phyloP scores from a whole-genome alignment of 768 basidiomycete species.

The Cyathus striatus region DNA sequence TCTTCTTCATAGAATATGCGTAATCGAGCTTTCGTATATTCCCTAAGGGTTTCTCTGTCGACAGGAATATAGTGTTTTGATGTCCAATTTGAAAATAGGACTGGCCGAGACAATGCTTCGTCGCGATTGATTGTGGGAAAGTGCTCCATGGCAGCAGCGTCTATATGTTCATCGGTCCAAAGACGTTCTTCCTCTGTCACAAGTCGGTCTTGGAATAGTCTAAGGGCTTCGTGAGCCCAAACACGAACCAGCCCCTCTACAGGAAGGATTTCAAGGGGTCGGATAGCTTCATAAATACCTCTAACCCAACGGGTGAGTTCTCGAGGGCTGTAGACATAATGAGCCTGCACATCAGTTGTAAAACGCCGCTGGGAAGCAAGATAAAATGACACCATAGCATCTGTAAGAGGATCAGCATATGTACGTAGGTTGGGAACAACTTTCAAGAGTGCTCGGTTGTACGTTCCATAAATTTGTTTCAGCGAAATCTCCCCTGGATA shows the following conservation, averaged over 20 bases:
- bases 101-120: conserved; percentile 84
- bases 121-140: conserved; percentile 91
- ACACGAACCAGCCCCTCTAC: conserved; percentile 94
- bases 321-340: conserved; percentile 98
- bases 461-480: conserved; percentile 98
- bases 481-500: conserved; percentile 96
- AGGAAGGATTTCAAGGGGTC: conserved; percentile 87
- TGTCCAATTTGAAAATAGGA: conserved; percentile 99
- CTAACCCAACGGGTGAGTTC: conserved; percentile 97
- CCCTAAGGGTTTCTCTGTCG: conserved; percentile 86
- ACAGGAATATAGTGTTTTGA: conserved; percentile 96
- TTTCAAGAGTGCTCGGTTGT: conserved; percentile 93
- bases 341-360: conserved; percentile 95
- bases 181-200: conserved; percentile 87
- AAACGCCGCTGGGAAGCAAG: conserved; percentile 90
- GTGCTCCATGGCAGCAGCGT: conserved; percentile 75
- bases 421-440: conserved; percentile 90
- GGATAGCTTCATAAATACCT: conserved; percentile 95
- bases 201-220: conserved; percentile 96
- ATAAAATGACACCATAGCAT: conserved; percentile 97
- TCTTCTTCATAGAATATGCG: conserved; percentile 99
- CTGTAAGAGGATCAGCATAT: conserved; percentile 91
- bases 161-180: conserved; percentile 95
- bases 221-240: conserved; percentile 97
- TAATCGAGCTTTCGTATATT: conserved; percentile 94